These are phyloP conservation scores for Chlorella vulgaris DNA, from an alignment of 139 green algal genomes.

Conservation along the genomic window DNA sequence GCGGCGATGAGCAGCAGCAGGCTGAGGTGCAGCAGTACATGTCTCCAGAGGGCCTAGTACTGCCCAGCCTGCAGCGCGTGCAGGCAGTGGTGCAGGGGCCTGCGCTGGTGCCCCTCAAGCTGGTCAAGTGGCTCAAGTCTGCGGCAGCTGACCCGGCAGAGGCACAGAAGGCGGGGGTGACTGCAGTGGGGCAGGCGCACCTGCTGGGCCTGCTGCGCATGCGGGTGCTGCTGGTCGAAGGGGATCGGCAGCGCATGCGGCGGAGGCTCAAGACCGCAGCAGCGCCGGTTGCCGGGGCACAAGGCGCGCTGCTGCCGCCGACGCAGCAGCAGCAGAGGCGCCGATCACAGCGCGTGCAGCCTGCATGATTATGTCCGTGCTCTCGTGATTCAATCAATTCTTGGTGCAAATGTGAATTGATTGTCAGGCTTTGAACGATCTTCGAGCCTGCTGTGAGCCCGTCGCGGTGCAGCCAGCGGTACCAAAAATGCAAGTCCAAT, in stretches of 20 bases:
- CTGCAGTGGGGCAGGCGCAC: not conserved
- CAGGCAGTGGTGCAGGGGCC: constrained; percentile 2
- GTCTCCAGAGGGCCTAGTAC: constrained; percentile 6
- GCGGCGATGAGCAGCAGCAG: constrained; percentile 2
- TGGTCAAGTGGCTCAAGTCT: not conserved
- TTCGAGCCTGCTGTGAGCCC: no score
- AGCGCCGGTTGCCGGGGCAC: not conserved
- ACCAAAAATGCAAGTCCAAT: no score
- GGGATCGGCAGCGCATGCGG: not conserved
- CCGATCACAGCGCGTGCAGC: no score
- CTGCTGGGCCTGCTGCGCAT: not conserved
- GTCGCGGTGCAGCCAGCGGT: no score
- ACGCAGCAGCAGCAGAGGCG: not conserved
- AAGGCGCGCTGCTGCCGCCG: not conserved
- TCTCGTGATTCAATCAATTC: no score
- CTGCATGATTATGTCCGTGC: no score
- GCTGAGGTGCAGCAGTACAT: constrained; percentile 1
- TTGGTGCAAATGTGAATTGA: no score
- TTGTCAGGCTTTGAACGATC: no score
- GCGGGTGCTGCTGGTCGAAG: not conserved
- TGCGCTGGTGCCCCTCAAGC: not conserved
- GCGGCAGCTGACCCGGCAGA: constrained; percentile 8
- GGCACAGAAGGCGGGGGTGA: not conserved
- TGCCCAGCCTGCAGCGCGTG: constrained; percentile 3
- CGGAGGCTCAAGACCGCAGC: not conserved